Evolutionary conservation across 345 rosid genomes (phyloP).

Genomic region (Anacardium occidentale): DNA sequence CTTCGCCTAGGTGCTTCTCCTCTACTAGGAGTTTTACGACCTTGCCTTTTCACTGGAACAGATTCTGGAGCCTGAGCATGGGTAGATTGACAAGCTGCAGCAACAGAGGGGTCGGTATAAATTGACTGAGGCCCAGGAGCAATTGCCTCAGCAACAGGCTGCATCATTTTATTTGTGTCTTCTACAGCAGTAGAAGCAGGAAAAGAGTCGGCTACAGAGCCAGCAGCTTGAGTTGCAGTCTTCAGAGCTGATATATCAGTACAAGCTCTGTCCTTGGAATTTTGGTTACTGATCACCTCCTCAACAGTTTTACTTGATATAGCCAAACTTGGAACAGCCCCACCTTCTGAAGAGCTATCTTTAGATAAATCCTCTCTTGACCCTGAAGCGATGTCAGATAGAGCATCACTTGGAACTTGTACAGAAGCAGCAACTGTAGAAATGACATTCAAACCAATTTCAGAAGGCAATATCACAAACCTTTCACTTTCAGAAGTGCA

Average conservation of each 20-base stretch:
- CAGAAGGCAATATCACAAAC: slow-evolving; percentile 5
- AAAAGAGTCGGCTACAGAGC: slow-evolving; percentile 15
- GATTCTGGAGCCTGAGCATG: slow-evolving; percentile 23
- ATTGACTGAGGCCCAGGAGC: slow-evolving; percentile 28
- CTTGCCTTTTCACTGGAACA: slow-evolving; percentile 37
- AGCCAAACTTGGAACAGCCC: slow-evolving; percentile 26
- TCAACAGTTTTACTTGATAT: slow-evolving; percentile 26
- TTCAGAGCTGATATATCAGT: slow-evolving; percentile 21
- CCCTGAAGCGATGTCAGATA: slow-evolving; percentile 61
- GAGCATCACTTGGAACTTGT: slow-evolving; percentile 46
- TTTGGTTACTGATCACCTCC: slow-evolving; percentile 32
- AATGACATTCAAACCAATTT: slow-evolving; percentile 15
- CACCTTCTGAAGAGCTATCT: slow-evolving; percentile 43
- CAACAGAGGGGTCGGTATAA: slow-evolving; percentile 25
- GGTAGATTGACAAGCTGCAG: slow-evolving; percentile 22
- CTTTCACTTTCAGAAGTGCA: slow-evolving; percentile 9
- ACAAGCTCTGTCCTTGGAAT: slow-evolving; percentile 26
- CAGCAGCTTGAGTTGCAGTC: slow-evolving; percentile 21
- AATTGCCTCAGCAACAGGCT: slow-evolving; percentile 17
- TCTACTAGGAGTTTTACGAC: slow-evolving; percentile 40
- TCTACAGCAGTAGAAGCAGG: slow-evolving; percentile 24
- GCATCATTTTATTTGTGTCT: slow-evolving; percentile 12
- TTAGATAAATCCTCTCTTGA: slow-evolving; percentile 65
- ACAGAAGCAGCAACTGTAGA: slow-evolving; percentile 43
- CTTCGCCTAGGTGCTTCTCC: slow-evolving; percentile 54